A percentile compares a stretch with the other conserved stretches of the same genome.
Conservation (phyloP, 257 asterid species). For the Datura wrightii region DNA sequence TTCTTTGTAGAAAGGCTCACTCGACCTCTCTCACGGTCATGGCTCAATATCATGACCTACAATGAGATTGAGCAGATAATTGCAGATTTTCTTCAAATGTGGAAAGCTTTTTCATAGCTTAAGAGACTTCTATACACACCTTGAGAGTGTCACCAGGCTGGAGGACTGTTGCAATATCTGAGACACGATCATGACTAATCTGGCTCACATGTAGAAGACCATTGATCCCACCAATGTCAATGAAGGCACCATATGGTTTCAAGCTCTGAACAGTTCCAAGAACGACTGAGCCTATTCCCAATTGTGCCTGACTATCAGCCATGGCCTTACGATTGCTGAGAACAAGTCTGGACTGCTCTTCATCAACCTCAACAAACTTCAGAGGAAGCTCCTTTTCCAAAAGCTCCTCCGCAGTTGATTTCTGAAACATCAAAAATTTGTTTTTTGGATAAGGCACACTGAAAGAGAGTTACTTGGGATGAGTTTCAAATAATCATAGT, state of each 20-base stretch:
- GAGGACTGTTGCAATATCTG: conserved; percentile 88
- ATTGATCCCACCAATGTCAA: conserved; percentile 92
- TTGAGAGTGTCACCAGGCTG: conserved; percentile 95
- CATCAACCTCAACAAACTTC: conserved; percentile 89
- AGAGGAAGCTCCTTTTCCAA: conserved; percentile 82
- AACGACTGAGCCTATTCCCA: conserved; percentile 94
- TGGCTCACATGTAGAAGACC: conserved; percentile 97
- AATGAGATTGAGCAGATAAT: conserved; percentile 33
- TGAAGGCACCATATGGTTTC: conserved; percentile 98
- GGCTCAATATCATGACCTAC: conserved; percentile 98
- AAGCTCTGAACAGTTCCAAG: conserved; percentile 92
- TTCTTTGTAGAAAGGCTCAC: conserved; percentile 97
- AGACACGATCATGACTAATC: conserved; percentile 94
- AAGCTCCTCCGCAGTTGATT: conserved; percentile 92
- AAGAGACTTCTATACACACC: conserved; percentile 47
- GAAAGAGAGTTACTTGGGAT: background rate
- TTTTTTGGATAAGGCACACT: background rate
- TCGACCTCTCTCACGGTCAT: conserved; percentile 97
- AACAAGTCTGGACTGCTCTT: conserved; percentile 83
- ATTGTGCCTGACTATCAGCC: conserved; percentile 98
- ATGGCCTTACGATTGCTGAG: conserved; percentile 97
- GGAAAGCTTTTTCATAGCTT: conserved; percentile 29
- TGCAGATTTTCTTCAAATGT: conserved; percentile 6
- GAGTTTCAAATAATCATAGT: background rate
- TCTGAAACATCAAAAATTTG: conserved; percentile 50